Evolutionary conservation across 495 filamentous ascomycete species (phyloP), one percentile per base, ranked within the genome.

Genomic region (Podospora tetraspora): DNA sequence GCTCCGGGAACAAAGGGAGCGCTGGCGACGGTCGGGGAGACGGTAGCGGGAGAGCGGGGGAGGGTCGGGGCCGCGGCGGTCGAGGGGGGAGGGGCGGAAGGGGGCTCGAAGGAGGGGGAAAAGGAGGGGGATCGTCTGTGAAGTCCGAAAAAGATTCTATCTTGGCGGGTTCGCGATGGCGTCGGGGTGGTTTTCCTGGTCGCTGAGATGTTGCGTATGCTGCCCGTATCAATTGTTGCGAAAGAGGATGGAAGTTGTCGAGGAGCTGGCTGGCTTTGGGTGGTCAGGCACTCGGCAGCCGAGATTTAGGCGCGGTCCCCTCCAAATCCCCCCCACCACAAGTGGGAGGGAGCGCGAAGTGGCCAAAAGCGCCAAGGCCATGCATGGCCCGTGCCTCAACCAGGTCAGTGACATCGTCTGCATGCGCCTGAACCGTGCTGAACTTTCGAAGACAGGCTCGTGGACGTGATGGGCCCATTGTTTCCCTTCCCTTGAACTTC

Each of bases 221-320:
- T 34, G 32, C 12, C 27, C 37, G 37, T 43, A 52, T 52, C 43
- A n/a, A 52, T 52, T n/a, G 43, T 52, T 52, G 16, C 2, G 43
- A 52, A 11, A 34, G 43, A 52, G 57, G 25, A 5, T 61, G 25
- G 58, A 58, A 43, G 37, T 56, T 52, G 59, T 32, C 34, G 19
- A 13, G 24, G 29, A 30, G 21, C 19, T 59, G 64, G 27, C 64
- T 30, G 64, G 27, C 64, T 30, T 34, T 11, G 52, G 59, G n/a
- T 16, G 61, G 25, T 37, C 37, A 52, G 67, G 61, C 29, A 43
- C 43, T 25, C 30, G 19, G 37, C 62, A 66, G 43, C 69, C 69
- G 69, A 71, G 69, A 71, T 68, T 71, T 71, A 68, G 61, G 69
- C 69, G 69, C 69, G 32, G 52, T 25, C 25, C 29, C 52, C 29